Percentiles rank a stretch among this genome's conserved stretches.
phyloP scores from a whole-genome alignment of 495 filamentous ascomycete species.

The Rusavskia elegans region DNA sequence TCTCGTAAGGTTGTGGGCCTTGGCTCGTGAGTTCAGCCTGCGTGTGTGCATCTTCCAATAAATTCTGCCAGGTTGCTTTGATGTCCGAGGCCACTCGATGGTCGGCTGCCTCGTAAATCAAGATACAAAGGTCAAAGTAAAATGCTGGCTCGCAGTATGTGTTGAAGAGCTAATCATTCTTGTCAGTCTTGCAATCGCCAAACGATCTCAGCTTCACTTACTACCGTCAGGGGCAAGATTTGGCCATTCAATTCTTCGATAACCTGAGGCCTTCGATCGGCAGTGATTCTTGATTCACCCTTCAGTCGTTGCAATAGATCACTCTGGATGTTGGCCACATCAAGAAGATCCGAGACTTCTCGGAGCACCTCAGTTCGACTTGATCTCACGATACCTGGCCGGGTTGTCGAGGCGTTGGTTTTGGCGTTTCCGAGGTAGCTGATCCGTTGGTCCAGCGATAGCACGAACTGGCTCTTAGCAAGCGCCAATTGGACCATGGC shows the following conservation, averaged over 20 bases:
- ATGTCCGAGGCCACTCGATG: conserved; percentile 75
- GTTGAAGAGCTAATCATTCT: conserved; percentile 60
- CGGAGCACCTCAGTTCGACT: conserved; percentile 63
- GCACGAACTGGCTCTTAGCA: conserved; percentile 59
- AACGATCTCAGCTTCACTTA: conserved; percentile 26
- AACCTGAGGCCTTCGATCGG: conserved; percentile 43
- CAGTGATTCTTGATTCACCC: conserved; percentile 48
- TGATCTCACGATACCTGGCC: conserved; percentile 54
- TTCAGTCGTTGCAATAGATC: conserved; percentile 71
- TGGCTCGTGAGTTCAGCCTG: conserved; percentile 33
- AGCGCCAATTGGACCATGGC: conserved; percentile 73
- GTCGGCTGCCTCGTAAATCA: conserved; percentile 78
- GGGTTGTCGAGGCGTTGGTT: conserved; percentile 66
- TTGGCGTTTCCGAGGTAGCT: conserved; percentile 78
- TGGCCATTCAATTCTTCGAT: conserved; percentile 52
- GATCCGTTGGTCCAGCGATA: conserved; percentile 65
- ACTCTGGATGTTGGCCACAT: conserved; percentile 88
- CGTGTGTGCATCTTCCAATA: conserved; percentile 55
- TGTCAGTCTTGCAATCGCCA: neutral
- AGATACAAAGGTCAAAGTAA: conserved; percentile 84
- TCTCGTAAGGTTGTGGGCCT: conserved; percentile 58
- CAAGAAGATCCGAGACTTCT: conserved; percentile 70
- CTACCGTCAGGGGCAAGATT: conserved; percentile 55
- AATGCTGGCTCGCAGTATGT: conserved; percentile 69
- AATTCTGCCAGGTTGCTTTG: conserved; percentile 62